Conservation (phyloP, 163 green algal genomes). For the Chlamydomonas reinhardtii region DNA sequence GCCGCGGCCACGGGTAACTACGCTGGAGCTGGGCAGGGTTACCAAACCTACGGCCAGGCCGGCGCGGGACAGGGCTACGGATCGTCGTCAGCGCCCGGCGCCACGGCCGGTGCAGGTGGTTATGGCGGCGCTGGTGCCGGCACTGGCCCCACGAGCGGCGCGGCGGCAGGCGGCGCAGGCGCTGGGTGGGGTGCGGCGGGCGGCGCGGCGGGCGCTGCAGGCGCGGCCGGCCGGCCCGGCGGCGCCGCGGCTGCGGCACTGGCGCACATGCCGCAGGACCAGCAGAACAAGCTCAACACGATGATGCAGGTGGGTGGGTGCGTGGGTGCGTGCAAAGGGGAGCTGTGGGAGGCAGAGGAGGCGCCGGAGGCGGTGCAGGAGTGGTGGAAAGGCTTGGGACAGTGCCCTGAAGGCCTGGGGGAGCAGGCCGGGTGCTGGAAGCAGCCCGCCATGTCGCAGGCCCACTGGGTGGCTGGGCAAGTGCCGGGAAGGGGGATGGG, state of each 20-base stretch:
- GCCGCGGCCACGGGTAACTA: neutral
- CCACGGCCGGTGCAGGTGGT: neutral
- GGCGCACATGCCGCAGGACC: conserved; percentile 45
- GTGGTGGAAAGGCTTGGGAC: too few species aligned
- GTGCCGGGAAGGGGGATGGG: too few species aligned
- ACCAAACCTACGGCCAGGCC: too few species aligned
- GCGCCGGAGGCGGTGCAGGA: too few species aligned
- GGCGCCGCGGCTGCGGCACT: conserved; percentile 28
- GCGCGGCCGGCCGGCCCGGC: neutral
- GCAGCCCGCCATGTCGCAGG: too few species aligned
- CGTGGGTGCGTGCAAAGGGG: neutral
- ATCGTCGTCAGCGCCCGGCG: neutral
- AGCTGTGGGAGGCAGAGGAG: too few species aligned
- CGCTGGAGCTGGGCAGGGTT: neutral
- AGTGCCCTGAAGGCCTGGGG: too few species aligned
- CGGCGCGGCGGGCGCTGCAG: neutral
- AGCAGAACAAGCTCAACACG: conserved; percentile 47
- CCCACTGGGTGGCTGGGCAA: too few species aligned
- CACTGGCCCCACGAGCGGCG: neutral
- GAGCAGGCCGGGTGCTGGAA: too few species aligned
- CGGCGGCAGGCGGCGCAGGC: neutral
- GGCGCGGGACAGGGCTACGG: neutral
- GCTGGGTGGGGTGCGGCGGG: neutral
- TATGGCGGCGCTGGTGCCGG: neutral
- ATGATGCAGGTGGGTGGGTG: conserved; percentile 28